These are phyloP conservation scores for Dactylella cylindrospora DNA, from an alignment of 2,329 filamentous ascomycete species.

Conservation along the genomic window DNA sequence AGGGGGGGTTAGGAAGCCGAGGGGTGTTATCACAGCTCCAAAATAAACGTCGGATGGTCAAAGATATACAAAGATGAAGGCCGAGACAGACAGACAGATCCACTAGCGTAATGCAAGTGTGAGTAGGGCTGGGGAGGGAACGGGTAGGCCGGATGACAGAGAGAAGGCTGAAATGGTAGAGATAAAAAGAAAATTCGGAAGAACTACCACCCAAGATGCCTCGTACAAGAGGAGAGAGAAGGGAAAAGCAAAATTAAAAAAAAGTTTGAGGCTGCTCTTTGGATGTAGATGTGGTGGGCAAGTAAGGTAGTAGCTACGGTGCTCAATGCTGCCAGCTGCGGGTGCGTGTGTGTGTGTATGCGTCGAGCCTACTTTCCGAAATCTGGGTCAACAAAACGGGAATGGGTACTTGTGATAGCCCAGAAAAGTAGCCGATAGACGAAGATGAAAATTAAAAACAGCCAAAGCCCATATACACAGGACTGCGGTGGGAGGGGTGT, in stretches of 20 bases:
- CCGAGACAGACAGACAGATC: not conserved
- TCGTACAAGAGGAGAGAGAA: conserved; percentile 18
- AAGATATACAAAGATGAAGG: not conserved
- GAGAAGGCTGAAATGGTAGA: conserved; percentile 32
- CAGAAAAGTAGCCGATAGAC: not conserved
- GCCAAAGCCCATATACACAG: conserved; percentile 5
- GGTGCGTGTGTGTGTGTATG: no score
- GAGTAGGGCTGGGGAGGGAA: not conserved
- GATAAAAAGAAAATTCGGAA: conserved; percentile 15
- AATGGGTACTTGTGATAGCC: not conserved
- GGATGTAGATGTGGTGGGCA: no score
- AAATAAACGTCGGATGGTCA: conserved; percentile 15
- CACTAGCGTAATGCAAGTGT: no score
- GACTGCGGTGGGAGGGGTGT: not conserved
- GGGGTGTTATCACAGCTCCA: conserved; percentile 17
- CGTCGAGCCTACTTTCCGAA: no score
- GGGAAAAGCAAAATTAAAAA: not conserved
- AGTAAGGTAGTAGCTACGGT: no score
- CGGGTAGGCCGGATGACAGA: conserved; percentile 33
- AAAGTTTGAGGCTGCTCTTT: not conserved
- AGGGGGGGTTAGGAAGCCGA: not conserved
- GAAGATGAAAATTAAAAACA: conserved; percentile 12
- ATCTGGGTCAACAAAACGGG: not conserved
- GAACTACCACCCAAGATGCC: no score
- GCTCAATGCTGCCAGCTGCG: no score